phyloP scores from a whole-genome alignment of 176 grass and related monocot species.

The Echinochloa phyllopogon region DNA sequence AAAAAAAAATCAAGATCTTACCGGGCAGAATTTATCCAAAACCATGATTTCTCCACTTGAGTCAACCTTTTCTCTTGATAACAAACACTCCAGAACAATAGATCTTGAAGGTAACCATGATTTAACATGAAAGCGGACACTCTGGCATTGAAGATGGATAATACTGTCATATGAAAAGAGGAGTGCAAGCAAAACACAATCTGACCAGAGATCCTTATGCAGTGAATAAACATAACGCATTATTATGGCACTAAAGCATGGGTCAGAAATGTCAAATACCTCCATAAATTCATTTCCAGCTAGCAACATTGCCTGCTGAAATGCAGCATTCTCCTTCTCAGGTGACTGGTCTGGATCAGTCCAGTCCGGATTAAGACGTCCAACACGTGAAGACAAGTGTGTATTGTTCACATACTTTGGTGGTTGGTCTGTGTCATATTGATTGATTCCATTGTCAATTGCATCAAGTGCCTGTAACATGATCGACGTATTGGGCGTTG shows the following conservation, averaged over 20 bases:
- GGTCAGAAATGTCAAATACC: conserved; percentile 40
- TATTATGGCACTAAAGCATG: neutral
- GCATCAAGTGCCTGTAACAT: conserved; percentile 84
- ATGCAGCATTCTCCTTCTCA: conserved; percentile 91
- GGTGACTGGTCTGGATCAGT: conserved; percentile 90
- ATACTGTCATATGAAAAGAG: conserved; percentile 19
- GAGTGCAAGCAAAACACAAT: neutral
- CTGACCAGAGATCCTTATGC: neutral
- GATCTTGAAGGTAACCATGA: conserved; percentile 95
- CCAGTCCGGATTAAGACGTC: conserved; percentile 85
- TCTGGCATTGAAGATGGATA: conserved; percentile 54
- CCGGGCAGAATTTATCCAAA: conserved; percentile 88
- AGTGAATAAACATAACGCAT: neutral
- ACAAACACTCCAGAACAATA: conserved; percentile 89
- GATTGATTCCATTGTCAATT: conserved; percentile 96
- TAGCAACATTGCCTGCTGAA: conserved; percentile 84
- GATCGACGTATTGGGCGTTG: neutral
- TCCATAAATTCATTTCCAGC: conserved; percentile 93
- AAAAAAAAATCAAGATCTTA: conserved; percentile 50
- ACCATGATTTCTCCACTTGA: conserved; percentile 95
- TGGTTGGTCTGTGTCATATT: conserved; percentile 87
- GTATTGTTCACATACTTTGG: conserved; percentile 98
- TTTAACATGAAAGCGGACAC: conserved; percentile 74
- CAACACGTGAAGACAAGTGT: conserved; percentile 84
- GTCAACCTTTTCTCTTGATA: conserved; percentile 75